These are phyloP conservation scores for Neoboletus brunneissimus DNA, from an alignment of 768 basidiomycete genomes.

Conservation along the genomic window DNA sequence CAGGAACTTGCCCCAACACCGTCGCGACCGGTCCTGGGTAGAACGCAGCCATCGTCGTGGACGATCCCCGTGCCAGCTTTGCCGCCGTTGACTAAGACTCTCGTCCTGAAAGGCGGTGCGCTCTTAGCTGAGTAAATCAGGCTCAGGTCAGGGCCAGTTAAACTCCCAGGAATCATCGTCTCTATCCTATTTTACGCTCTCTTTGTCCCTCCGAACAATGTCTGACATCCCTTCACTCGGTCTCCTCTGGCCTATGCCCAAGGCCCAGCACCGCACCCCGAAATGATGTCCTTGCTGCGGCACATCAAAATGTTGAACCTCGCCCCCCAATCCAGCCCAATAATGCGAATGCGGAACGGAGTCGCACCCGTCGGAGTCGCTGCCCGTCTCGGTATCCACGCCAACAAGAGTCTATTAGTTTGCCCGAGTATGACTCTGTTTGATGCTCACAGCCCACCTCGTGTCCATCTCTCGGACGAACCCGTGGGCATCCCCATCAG, in stretches of 20 bases:
- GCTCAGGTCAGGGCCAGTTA: constrained; percentile 8
- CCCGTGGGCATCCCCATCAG: constrained; percentile 1
- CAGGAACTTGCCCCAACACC: constrained; percentile 49
- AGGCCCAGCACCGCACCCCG: constrained; percentile 6
- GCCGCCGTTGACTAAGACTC: constrained; percentile 13
- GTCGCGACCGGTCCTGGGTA: constrained; percentile 50
- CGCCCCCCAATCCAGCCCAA: background rate
- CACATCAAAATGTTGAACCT: background rate
- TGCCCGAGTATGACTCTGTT: background rate
- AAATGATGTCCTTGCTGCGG: background rate
- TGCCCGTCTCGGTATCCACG: background rate
- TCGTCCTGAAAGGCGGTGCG: constrained; percentile 22
- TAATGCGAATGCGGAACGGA: background rate
- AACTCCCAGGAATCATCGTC: background rate
- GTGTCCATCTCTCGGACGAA: background rate
- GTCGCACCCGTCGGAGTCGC: background rate
- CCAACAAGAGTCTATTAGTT: background rate
- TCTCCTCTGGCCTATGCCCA: constrained; percentile 1
- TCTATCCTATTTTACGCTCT: background rate
- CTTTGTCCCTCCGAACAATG: background rate
- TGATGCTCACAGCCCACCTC: background rate
- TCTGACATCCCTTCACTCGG: background rate
- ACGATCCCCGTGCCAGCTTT: constrained; percentile 6
- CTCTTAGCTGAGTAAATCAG: constrained; percentile 17
- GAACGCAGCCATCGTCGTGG: constrained; percentile 30